Percentiles rank a stretch among this genome's conserved stretches.
These are phyloP conservation scores for Biscogniauxia marginata DNA, from an alignment of 2,329 filamentous ascomycete genomes.

Conservation along the genomic window DNA sequence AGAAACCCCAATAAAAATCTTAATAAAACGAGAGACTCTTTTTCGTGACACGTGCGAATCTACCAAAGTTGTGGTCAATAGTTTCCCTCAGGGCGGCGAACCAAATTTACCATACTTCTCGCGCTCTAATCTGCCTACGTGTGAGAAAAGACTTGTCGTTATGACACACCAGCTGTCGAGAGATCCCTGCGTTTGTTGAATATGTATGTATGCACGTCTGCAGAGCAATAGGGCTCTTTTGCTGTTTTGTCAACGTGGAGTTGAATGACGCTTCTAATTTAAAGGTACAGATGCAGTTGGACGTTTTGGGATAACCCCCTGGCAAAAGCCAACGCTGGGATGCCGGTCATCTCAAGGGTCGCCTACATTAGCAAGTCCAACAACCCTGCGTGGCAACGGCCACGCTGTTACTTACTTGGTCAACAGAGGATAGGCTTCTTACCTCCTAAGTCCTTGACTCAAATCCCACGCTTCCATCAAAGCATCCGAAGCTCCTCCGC, in stretches of 20 bases:
- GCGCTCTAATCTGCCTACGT: not conserved
- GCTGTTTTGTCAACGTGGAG: slow-evolving; percentile 12
- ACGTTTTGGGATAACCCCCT: slow-evolving; percentile 22
- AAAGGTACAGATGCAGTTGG: slow-evolving; percentile 20
- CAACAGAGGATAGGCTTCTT: not conserved
- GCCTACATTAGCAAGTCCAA: slow-evolving; percentile 8
- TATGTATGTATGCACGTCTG: not conserved
- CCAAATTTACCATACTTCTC: not conserved
- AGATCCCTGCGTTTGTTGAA: not conserved
- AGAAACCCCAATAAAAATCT: not conserved
- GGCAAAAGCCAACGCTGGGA: slow-evolving; percentile 9
- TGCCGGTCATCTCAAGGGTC: slow-evolving; percentile 23
- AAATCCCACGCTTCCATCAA: not conserved
- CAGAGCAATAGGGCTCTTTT: slow-evolving; percentile 1
- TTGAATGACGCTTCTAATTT: slow-evolving; percentile 16
- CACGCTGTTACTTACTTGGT: slow-evolving; percentile 5
- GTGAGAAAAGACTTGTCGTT: not conserved
- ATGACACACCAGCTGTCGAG: not conserved
- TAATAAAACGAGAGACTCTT: not conserved
- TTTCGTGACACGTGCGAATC: not conserved
- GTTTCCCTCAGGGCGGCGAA: not conserved
- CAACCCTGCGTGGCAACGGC: slow-evolving; percentile 2
- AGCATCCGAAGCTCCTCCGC: not conserved
- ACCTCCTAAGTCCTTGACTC: not conserved
- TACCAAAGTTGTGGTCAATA: not conserved